Percentiles rank a stretch among this genome's conserved stretches.
Conservation (phyloP, 768 basidiomycete species). For the Leucosporidium creatinivorum region DNA sequence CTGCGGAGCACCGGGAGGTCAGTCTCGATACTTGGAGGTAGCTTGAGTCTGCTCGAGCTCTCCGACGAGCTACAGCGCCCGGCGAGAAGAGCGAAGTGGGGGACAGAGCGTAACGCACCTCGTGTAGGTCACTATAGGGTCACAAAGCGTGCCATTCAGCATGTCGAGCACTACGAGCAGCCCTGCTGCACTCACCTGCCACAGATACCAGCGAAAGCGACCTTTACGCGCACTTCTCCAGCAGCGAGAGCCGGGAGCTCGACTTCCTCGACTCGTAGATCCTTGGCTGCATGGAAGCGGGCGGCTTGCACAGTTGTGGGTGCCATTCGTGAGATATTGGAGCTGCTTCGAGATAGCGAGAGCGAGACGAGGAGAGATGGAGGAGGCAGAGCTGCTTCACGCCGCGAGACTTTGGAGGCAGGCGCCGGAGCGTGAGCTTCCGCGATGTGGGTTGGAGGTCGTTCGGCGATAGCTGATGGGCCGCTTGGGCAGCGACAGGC, state of each 20-base stretch:
- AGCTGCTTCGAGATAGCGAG: too few species aligned
- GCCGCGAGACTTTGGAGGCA: too few species aligned
- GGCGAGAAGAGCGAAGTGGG: background rate
- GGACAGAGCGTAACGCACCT: slow-evolving; percentile 33
- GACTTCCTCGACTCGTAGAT: slow-evolving; percentile 48
- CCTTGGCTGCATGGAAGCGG: slow-evolving; percentile 46
- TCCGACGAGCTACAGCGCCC: background rate
- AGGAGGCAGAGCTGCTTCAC: too few species aligned
- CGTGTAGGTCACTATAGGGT: slow-evolving; percentile 45
- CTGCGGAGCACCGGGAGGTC: slow-evolving; percentile 25
- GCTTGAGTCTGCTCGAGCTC: background rate
- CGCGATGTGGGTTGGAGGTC: too few species aligned
- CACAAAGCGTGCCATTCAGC: background rate
- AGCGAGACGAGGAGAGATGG: too few species aligned
- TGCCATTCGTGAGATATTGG: background rate
- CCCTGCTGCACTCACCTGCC: slow-evolving; percentile 38
- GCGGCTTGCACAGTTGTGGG: slow-evolving; percentile 46
- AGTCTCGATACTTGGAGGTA: too few species aligned
- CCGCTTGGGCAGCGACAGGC: too few species aligned
- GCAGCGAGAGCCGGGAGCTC: slow-evolving; percentile 41
- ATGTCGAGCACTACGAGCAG: too few species aligned
- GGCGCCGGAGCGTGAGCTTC: too few species aligned
- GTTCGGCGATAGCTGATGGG: too few species aligned
- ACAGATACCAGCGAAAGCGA: slow-evolving; percentile 41
- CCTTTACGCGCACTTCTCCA: slow-evolving; percentile 45